Evolutionary conservation across 208 protist species (phyloP), one percentile per base, ranked within the genome.

Genomic region (Wallacemonas sp.): DNA sequence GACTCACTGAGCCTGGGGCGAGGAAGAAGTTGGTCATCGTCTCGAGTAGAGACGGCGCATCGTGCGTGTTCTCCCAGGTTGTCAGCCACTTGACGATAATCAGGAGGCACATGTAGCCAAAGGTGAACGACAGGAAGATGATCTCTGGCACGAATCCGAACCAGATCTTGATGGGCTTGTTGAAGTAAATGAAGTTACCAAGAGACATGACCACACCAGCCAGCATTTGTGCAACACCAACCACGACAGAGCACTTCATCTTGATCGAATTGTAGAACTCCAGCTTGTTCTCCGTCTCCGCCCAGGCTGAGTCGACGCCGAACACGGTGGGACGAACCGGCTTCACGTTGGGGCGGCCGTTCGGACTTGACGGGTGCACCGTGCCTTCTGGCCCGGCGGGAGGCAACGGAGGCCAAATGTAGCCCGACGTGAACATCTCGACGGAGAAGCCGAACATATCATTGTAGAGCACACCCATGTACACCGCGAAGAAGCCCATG

Each of bases 191-290:
- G 58, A 93, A 80, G 80, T 99, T 99, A 62, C 95, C 74, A 0
- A 96, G 53, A 17, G 79, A 86, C n/a, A 99, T 86, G 38, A 97
- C 28, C 34, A 99, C 86, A 72, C 98, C 98, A 28, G 98, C 84
- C 38, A 91, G 66, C 98, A 99, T 99, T 76, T 98, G 98, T 24
- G 74, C 60, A 1, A 99, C 94, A 38, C 98, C 98, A 73, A 98
- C 79, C 28, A 99, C 84, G 46, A 99, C 91, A 51, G 97, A 93
- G 44, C 98, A 85, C 77, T 99, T 99, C 98, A 99, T 99, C 83
- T 99, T 99, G 70, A 98, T 90, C 14, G 93, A 98, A 88, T 99
- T 99, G 75, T 96, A 95, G 82, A 98, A 98, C 38, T 90, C 85
- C 31, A 99, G 79, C 70, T 98, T 95, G 74, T 99, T 99, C 60